Evolutionary conservation across 345 rosid genomes (phyloP), one percentile per base, ranked within the genome.

Genomic region (Gossypium rotundifolium): DNA sequence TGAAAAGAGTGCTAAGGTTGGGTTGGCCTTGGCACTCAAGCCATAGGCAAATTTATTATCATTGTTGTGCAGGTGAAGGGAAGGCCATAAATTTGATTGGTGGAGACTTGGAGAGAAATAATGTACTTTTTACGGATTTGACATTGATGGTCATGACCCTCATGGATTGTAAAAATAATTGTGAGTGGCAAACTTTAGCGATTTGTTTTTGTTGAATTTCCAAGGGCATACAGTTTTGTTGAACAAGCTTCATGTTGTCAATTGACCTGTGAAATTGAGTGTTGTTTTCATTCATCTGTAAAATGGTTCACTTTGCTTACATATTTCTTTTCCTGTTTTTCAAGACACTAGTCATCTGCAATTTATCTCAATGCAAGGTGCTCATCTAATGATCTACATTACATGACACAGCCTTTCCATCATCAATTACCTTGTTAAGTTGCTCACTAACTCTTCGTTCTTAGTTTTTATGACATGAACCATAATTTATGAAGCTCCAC

Each of bases 1-100:
- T 45, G 99, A 96, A 74, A 96, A 90, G 93, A 90, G 93, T 64
- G 96, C 97, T 16, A 96, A 90, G 87, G 78, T 96, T 40, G 99
- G 99, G 54, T 68, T 91, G 75, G 97, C 99, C 54, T 78, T 96
- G 67, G 97, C 90, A 13, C 87, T 96, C 78, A 93, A 91, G 88
- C 96, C 96, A 23, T 90, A 82, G 82, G 60, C 20, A 4, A 25
- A 45, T 53, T 71, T 48, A 18, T 9, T 16, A 65, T 20, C 40
- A 33, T 66, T 2, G 59, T 75, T 60, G 81, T 67, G 27, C 51
- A 42, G 25, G 59, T 17, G 67, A 46, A 3, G 60, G 7, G 67
- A 53, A 3, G 54, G 5, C 27, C 44, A 23, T 33, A 38, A 29
- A 64, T 75, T 68, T 72, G 14, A 63, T 18, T 60, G 70, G 75